Conservation (phyloP, 2,329 filamentous ascomycete species). For the Alternaria sp. region DNA sequence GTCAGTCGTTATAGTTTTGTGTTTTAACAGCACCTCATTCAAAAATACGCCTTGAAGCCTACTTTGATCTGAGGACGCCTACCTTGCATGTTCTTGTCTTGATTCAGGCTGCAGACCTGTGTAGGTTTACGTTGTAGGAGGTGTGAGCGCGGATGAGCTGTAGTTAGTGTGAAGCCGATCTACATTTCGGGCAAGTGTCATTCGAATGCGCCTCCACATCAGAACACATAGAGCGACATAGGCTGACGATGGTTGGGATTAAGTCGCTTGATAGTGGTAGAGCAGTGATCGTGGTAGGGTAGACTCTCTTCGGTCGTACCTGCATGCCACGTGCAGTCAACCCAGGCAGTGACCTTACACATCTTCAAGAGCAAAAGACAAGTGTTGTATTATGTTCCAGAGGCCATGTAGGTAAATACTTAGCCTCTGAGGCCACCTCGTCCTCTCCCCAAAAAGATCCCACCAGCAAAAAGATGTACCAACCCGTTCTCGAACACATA, state of each 20-base stretch:
- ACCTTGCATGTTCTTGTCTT: fast-evolving
- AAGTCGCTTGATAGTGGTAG: not conserved
- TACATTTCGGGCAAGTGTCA: not conserved
- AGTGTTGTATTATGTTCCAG: fast-evolving
- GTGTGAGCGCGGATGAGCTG: not conserved
- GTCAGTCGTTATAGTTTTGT: not conserved
- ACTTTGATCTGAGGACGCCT: not conserved
- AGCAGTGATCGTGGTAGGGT: not conserved
- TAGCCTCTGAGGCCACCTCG: no score
- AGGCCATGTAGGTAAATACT: not conserved
- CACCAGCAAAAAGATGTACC: not conserved
- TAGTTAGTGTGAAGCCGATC: not conserved
- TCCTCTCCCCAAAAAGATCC: no score
- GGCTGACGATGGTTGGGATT: not conserved
- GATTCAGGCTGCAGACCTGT: not conserved
- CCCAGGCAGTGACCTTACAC: not conserved
- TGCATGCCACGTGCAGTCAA: not conserved
- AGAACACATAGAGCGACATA: not conserved
- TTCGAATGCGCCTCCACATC: not conserved
- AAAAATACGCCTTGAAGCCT: fast-evolving
- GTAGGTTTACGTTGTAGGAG: not conserved
- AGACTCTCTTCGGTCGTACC: not conserved
- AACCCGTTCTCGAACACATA: not conserved
- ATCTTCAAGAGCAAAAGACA: not conserved
- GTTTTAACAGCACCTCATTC: not conserved